A percentile compares a stretch with the other conserved stretches of the same genome.
These are phyloP conservation scores for Ascomycota sp. DNA, from an alignment of 2,329 filamentous ascomycete species.

Conservation along the genomic window DNA sequence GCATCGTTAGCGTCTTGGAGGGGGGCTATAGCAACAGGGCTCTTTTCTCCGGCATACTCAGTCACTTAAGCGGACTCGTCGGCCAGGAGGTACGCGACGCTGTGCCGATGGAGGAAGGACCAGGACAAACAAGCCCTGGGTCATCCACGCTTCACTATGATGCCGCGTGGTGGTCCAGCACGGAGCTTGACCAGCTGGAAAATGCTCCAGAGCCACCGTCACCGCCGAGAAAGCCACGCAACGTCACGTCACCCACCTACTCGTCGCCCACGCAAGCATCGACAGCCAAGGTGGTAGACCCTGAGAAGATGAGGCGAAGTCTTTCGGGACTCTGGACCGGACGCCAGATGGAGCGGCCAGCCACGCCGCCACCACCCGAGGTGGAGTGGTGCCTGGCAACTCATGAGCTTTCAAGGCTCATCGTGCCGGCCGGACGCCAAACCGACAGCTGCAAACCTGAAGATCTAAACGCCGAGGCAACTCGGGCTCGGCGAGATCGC, in stretches of 20 bases:
- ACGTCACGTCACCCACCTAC: slow-evolving; percentile 45
- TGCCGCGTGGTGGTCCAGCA: slow-evolving; percentile 45
- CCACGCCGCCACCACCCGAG: slow-evolving; percentile 52
- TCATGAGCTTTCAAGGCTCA: slow-evolving; percentile 56
- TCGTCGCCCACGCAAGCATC: slow-evolving; percentile 77
- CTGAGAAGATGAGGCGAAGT: slow-evolving; percentile 40
- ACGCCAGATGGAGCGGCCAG: slow-evolving; percentile 13
- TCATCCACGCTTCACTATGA: slow-evolving; percentile 28
- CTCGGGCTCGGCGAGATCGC: slow-evolving; percentile 38
- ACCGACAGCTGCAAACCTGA: slow-evolving; percentile 56
- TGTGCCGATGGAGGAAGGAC: slow-evolving; percentile 24
- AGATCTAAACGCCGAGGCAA: slow-evolving; percentile 52
- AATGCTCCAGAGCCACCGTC: slow-evolving; percentile 25
- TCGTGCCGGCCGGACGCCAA: slow-evolving; percentile 56
- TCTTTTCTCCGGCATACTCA: slow-evolving; percentile 66
- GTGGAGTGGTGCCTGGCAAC: slow-evolving; percentile 72
- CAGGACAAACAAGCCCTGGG: slow-evolving; percentile 6
- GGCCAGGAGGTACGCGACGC: slow-evolving; percentile 25
- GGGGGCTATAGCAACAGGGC: slow-evolving; percentile 91
- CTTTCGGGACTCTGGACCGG: slow-evolving; percentile 27
- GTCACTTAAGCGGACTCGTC: slow-evolving; percentile 67
- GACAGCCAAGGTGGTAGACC: slow-evolving; percentile 52
- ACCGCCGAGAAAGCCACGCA: slow-evolving; percentile 30
- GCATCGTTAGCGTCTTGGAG: slow-evolving; percentile 81
- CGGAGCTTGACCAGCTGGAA: slow-evolving; percentile 48